Evolutionary conservation across 768 basidiomycete genomes (phyloP).

Genomic region (Asterophora parasitica): DNA sequence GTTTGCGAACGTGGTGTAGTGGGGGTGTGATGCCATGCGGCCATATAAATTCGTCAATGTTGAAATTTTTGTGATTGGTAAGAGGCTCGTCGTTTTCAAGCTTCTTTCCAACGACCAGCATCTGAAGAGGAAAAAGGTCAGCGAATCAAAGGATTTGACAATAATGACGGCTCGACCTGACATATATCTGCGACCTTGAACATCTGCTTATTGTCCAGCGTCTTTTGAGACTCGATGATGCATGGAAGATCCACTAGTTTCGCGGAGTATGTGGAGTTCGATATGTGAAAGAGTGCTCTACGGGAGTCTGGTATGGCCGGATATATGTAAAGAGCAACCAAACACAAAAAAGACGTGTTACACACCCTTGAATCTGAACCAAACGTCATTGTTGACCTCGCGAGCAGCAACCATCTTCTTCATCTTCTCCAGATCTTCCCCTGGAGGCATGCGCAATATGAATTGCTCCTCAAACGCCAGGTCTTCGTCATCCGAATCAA

Average conservation of each 20-base stretch:
- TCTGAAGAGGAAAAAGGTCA: slow-evolving; percentile 40
- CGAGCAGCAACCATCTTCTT: slow-evolving; percentile 77
- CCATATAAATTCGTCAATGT: slow-evolving; percentile 95
- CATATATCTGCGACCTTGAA: slow-evolving; percentile 99
- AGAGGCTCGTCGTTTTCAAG: slow-evolving; percentile 66
- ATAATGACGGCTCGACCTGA: slow-evolving; percentile 52
- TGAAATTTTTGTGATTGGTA: slow-evolving; percentile 64
- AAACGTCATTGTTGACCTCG: slow-evolving; percentile 78
- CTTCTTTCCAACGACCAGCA: slow-evolving; percentile 84
- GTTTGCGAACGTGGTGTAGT: slow-evolving; percentile 82
- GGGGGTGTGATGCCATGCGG: slow-evolving; percentile 96
- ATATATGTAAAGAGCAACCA: slow-evolving; percentile 11
- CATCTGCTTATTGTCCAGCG: slow-evolving; percentile 92
- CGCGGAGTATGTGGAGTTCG: slow-evolving; percentile 73
- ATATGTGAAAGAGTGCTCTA: slow-evolving; percentile 84
- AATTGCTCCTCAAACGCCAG: slow-evolving; percentile 97
- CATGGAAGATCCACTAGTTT: slow-evolving; percentile 96
- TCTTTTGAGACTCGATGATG: slow-evolving; percentile 93
- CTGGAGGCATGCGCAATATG: slow-evolving; percentile 82
- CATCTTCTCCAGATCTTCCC: slow-evolving; percentile 74
- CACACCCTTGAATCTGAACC: slow-evolving; percentile 97
- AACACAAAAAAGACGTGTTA: neutral
- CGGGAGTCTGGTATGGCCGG: slow-evolving; percentile 66
- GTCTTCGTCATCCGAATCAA: slow-evolving; percentile 95
- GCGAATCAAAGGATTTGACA: slow-evolving; percentile 6